Percentiles rank a stretch among this genome's conserved stretches.
Conservation (phyloP, 768 basidiomycete genomes). For the Agaricus subrufescens region DNA sequence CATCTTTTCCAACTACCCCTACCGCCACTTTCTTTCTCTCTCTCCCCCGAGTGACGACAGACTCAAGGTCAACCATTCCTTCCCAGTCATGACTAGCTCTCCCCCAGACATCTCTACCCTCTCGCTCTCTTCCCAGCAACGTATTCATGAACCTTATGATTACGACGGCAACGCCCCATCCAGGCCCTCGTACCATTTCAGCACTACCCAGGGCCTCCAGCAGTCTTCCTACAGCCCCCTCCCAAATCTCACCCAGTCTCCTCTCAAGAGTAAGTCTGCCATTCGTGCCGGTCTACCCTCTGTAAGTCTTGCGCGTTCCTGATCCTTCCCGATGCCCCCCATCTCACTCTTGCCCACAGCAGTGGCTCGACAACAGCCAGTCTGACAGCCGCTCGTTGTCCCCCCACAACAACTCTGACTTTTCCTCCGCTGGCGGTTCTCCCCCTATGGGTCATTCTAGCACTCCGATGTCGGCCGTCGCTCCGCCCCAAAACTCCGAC, state of each 20-base stretch:
- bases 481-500: conserved; percentile 49
- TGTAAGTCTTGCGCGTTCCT: conserved; percentile 38
- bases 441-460: conserved; percentile 54
- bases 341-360: conserved; percentile 39
- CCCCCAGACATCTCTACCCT: conserved; percentile 78
- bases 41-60: conserved; percentile 29
- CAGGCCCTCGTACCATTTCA: conserved; percentile 68
- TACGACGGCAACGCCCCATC: conserved; percentile 57
- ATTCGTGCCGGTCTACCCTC: conserved; percentile 67
- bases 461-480: conserved; percentile 42
- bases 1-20: conserved; percentile 14
- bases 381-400: conserved; percentile 80
- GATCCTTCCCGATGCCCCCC: conserved; percentile 18
- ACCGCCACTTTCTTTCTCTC: conserved; percentile 21
- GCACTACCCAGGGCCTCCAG: conserved; percentile 52
- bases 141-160: conserved; percentile 84
- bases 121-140: conserved; percentile 72
- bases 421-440: conserved; percentile 83
- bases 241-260: conserved; percentile 53
- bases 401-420: conserved; percentile 83
- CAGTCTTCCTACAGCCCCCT: conserved; percentile 59
- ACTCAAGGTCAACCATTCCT: conserved; percentile 19
- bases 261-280: conserved; percentile 66
- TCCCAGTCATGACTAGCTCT: conserved; percentile 69
- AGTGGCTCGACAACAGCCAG: conserved; percentile 76